Base-by-base conservation (phyloP, 2,329 filamentous ascomycete species). In the Fusarium sp. region DNA sequence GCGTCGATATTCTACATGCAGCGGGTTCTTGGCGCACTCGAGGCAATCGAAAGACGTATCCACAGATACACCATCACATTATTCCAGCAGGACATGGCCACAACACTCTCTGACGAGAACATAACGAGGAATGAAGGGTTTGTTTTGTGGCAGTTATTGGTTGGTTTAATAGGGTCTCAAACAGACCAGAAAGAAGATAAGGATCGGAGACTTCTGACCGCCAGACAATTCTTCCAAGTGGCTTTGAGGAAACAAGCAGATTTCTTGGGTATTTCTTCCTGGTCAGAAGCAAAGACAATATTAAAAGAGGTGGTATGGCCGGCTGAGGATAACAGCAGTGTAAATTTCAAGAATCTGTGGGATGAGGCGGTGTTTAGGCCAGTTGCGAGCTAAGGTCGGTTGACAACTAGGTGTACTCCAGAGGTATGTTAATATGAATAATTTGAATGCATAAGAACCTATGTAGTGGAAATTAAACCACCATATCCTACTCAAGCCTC, bases 281-380 rank as follows among this genome's bases (percentile, higher is more conserved):
- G 60, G 61, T n/a, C 37, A 4, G 52, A 65, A 22, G 47, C 41
- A 11, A 59, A 15, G 5, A 10, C 4, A 14, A 19, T 19, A 1
- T 11, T 65, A 6, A 6, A 17, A 0, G 23, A 50, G 6, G 25
- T 65, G 10, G 40, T 41, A 4, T 65, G 61, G 61, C 53, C 61
- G 0, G 19, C 15, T 17, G 15, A 15, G 13, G n/a, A 13, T 8
- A 7, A 2, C 3, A 15, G 13, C 14, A 11, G 17, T 1, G 33
- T 23, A 3, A 33, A 45, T 4, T 9, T 65, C 2, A 19, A 32
- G 11, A 22, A 47, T 4, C 6, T 59, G 2, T 65, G 59, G 75
- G 71, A 19, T 6, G 14, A 43, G 8, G 20, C 32, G 4, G 0
- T 59, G 6, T 22, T 5, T 5, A 4, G 17, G 10, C 6, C 37